A percentile compares a stretch with the other conserved stretches of the same genome.
Evolutionary conservation across 345 rosid species (phyloP).

Genomic region (Brassica juncea): DNA sequence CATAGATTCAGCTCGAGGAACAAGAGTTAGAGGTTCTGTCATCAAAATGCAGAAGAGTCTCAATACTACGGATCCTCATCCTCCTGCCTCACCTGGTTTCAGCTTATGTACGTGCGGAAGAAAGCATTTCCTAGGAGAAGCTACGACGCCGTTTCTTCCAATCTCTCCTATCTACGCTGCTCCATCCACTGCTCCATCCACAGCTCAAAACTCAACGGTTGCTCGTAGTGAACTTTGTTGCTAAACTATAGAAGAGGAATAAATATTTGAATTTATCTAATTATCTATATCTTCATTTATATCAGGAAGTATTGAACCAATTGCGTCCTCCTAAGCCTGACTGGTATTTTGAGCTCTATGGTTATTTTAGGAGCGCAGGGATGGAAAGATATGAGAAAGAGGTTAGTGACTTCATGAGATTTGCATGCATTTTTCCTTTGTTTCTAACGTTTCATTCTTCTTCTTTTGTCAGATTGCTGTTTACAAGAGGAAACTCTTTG

Average conservation of each 20-base stretch:
- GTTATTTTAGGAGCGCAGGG: constrained; percentile 44
- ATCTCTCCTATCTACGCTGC: constrained; percentile 49
- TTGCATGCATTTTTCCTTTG: constrained; percentile 5
- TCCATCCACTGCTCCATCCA: constrained; percentile 22
- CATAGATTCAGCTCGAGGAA: constrained; percentile 1
- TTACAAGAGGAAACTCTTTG: constrained; percentile 63
- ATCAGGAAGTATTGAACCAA: constrained; percentile 51
- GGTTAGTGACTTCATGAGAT: constrained; percentile 40
- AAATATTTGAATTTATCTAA: neutral
- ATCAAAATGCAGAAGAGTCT: constrained; percentile 19
- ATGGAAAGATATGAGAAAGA: constrained; percentile 71
- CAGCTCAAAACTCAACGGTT: neutral
- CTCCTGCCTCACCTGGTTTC: constrained; percentile 14
- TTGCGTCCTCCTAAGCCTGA: constrained; percentile 71
- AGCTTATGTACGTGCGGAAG: constrained; percentile 53
- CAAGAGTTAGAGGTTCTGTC: constrained; percentile 1
- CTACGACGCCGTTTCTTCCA: constrained; percentile 51
- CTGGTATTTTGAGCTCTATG: constrained; percentile 80
- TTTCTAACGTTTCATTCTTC: neutral
- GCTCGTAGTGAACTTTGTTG: neutral
- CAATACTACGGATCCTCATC: neutral
- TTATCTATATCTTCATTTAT: neutral
- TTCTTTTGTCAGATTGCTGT: constrained; percentile 51
- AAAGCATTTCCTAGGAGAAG: constrained; percentile 50
- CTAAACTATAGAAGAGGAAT: neutral